Evolutionary conservation across 129 eudicot species (phyloP).

Genomic region (Artemisia tridentata): DNA sequence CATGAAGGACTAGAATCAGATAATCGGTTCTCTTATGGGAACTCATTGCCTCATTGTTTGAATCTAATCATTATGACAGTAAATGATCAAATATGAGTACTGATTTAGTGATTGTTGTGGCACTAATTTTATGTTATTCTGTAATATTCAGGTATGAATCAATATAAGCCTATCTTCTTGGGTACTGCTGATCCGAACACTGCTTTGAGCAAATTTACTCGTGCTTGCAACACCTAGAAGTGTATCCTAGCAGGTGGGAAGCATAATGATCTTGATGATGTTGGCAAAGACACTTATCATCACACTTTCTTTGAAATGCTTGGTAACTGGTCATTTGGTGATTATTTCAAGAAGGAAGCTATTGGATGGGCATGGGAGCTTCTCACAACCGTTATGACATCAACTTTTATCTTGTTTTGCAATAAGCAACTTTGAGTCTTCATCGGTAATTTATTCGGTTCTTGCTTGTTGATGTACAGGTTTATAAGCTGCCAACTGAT

Average conservation of each 20-base stretch:
- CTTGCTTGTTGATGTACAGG: constrained; percentile 43
- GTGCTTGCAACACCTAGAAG: constrained; percentile 95
- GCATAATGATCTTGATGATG: constrained; percentile 97
- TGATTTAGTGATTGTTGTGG: too few species aligned
- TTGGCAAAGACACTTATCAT: constrained; percentile 97
- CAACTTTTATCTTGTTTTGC: not conserved
- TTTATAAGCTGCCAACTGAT: constrained; percentile 66
- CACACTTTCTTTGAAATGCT: constrained; percentile 99
- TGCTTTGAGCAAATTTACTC: constrained; percentile 68
- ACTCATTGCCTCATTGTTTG: not conserved
- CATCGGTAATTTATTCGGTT: not conserved
- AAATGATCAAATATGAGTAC: not conserved
- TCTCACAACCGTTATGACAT: constrained; percentile 55
- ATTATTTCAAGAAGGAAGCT: constrained; percentile 88
- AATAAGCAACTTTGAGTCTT: not conserved
- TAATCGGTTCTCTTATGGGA: too few species aligned
- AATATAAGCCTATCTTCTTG: constrained; percentile 90
- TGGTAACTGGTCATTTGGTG: constrained; percentile 98
- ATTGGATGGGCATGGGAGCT: constrained; percentile 97
- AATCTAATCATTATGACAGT: not conserved
- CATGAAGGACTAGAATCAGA: too few species aligned
- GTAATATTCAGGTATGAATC: constrained; percentile 78
- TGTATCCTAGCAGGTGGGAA: constrained; percentile 98
- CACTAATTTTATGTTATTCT: not conserved
- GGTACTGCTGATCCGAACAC: constrained; percentile 90